Base-by-base conservation (phyloP, 805 yeast genomes). In the Metschnikowia proteae region DNA sequence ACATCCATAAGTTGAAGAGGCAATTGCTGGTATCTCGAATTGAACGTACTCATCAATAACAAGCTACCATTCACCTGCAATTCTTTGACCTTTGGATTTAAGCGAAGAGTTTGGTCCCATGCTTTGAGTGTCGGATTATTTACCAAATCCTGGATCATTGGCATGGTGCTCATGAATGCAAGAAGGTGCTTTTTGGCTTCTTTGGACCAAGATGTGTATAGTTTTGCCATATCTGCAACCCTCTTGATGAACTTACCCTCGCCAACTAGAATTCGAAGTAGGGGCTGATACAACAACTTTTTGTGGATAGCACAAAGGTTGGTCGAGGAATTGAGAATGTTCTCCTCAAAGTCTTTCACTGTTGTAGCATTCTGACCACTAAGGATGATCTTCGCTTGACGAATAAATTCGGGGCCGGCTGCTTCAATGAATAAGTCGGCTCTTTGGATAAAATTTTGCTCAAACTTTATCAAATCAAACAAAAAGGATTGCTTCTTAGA, bases 391-490 rank as follows among this genome's bases (percentile, higher is more conserved):
- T 55, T 59, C 0, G 67, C 67, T 1, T 63, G 64, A 30, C 64
- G 64, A 13, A 71, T 55, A 43, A 73, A 72, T 45, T 65, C 71
- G 0, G 77, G 77, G 0, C 71, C 76, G 4, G 70, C 76, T 5
- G 61, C 48, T 59, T 78, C 79, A 3, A 85, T 70, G 46, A 87
- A 84, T 3, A 84, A 80, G 52, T 76, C 74, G 2, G 90, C 84
- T 59, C 88, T 76, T 43, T 79, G 81, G 25, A 87, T 76, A 45
- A 84, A 85, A 13, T 81, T 76, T 57, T 84, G 88, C 55, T 88
- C 96, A 41, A 82, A 78, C 48, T 81, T 73, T 28, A 88, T 79
- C 42, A 88, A 67, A 60, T 88, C 96, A 65, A 85, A 89, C 3
- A 87, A 76, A 49, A 83, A 81, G 48, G 88, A 83, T 61, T 88